A percentile compares a stretch with the other conserved stretches of the same genome.
phyloP scores from a whole-genome alignment of 2,329 filamentous ascomycete species.

The Xylariaceae sp. region DNA sequence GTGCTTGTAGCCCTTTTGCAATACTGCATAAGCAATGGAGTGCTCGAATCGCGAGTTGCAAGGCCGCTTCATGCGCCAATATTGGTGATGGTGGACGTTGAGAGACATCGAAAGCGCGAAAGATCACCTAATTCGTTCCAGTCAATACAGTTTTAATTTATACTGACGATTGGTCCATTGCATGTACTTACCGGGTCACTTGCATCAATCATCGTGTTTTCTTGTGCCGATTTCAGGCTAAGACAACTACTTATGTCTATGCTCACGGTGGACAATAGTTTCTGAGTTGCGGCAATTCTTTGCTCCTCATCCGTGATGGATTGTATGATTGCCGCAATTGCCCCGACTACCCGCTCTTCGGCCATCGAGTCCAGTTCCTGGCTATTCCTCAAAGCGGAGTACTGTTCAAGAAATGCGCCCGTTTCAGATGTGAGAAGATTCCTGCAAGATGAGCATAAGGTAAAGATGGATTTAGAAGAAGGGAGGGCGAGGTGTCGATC shows the following conservation, averaged over 20 bases:
- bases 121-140: constrained; percentile 26
- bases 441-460: constrained; percentile 74
- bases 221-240: constrained; percentile 33
- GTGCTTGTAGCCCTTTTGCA: constrained; percentile 67
- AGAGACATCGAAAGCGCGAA: constrained; percentile 27
- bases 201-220: constrained; percentile 20
- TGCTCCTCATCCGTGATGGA: constrained; percentile 59
- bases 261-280: constrained; percentile 61
- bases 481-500: constrained; percentile 61
- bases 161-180: background rate
- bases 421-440: constrained; percentile 65
- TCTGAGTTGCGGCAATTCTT: constrained; percentile 53
- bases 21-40: constrained; percentile 68
- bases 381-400: constrained; percentile 59
- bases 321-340: constrained; percentile 73
- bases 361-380: constrained; percentile 64
- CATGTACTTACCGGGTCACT: constrained; percentile 27
- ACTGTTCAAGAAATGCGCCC: constrained; percentile 68
- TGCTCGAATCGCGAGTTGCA: constrained; percentile 52
- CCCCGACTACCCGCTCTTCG: constrained; percentile 71
- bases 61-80: constrained; percentile 39
- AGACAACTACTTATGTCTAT: constrained; percentile 53
- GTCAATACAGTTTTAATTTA: constrained; percentile 19
- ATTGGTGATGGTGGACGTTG: constrained; percentile 25
- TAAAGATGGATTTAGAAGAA: constrained; percentile 71